Base-by-base conservation (phyloP, 2,329 filamentous ascomycete genomes). In the Septoria petroselini region DNA sequence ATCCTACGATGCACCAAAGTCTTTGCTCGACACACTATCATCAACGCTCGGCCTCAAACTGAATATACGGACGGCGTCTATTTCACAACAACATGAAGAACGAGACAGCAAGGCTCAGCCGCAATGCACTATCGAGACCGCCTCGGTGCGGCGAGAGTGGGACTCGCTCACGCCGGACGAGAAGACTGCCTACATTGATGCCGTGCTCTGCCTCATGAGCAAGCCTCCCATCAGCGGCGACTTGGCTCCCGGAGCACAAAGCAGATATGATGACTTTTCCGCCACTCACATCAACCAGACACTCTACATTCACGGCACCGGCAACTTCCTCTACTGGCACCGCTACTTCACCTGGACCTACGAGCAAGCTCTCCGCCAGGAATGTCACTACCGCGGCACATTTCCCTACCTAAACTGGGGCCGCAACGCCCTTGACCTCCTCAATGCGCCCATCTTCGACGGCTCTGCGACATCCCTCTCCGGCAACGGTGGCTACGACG, bases 381-480 rank as follows among this genome's bases (percentile, higher is more conserved):
- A 73, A 51, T 75, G 73, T 49, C 69, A 68, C 25, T 75, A 74
- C 55, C 65, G 57, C n/a, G 72, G 72, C 38, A 61, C 60, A 33
- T 48, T 50, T 9, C 57, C 57, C 14, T 59, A 59, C 42, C 29
- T 57, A 43, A 55, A 57, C 45, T 57, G 55, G 75, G 71, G 71
- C 2, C 70, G 70, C 44, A 74, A 73, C 65, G 68, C 73, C 2
- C 53, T 67, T 2, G 72, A 80, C 37, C 53, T 62, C 3, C 37
- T 58, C 34, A 71, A 71, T 39, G 79, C 77, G 0, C 76, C 78
- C 3, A 59, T 81, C 46, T 80, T 83, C 46, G 78, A 83, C 57
- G 79, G 79, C 42, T 75, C 71, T 48, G 72, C 71, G 12, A 75
- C 71, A 17, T 69, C 71, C 9, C 58, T 68, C 19, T 54, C 59